Evolutionary conservation across 1,139 yeast genomes (phyloP).

Genomic region (Nadsonia starkeyi-henricii): DNA sequence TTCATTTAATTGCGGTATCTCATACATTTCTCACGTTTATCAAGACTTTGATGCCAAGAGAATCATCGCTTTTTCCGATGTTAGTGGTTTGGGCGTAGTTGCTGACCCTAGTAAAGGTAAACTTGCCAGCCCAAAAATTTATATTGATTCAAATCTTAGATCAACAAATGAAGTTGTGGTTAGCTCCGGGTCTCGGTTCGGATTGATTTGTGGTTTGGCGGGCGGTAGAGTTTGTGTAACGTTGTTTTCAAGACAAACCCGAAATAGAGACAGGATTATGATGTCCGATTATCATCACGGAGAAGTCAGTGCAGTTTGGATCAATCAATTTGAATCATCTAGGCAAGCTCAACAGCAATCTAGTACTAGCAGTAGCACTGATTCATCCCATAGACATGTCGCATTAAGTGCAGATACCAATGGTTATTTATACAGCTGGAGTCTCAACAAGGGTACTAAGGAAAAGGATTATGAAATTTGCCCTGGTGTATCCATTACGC

Average conservation of each 20-base stretch:
- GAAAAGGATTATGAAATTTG: constrained; percentile 9
- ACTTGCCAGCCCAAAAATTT: constrained; percentile 18
- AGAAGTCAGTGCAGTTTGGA: constrained; percentile 20
- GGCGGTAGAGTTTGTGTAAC: constrained; percentile 18
- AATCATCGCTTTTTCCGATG: constrained; percentile 16
- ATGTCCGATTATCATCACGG: constrained; percentile 16
- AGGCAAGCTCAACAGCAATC: constrained; percentile 3
- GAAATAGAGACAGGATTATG: constrained; percentile 17
- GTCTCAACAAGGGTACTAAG: constrained; percentile 10
- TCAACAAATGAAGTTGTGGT: constrained; percentile 11
- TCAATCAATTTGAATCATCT: constrained; percentile 18
- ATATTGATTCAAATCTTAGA: constrained; percentile 15
- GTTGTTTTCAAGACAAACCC: constrained; percentile 19
- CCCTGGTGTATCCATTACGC: constrained; percentile 10
- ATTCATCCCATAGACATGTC: constrained; percentile 9
- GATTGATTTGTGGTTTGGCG: constrained; percentile 19
- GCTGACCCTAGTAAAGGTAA: constrained; percentile 24
- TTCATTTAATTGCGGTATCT: constrained; percentile 18
- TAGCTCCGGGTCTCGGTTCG: constrained; percentile 22
- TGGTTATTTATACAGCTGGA: constrained; percentile 18
- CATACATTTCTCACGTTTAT: constrained; percentile 15
- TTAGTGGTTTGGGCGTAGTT: constrained; percentile 18
- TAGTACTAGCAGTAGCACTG: neutral
- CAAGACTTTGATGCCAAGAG: constrained; percentile 19
- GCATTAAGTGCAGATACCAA: constrained; percentile 17